Conservation (phyloP, 2,329 filamentous ascomycete species). For the Cyphellophora europaea region DNA sequence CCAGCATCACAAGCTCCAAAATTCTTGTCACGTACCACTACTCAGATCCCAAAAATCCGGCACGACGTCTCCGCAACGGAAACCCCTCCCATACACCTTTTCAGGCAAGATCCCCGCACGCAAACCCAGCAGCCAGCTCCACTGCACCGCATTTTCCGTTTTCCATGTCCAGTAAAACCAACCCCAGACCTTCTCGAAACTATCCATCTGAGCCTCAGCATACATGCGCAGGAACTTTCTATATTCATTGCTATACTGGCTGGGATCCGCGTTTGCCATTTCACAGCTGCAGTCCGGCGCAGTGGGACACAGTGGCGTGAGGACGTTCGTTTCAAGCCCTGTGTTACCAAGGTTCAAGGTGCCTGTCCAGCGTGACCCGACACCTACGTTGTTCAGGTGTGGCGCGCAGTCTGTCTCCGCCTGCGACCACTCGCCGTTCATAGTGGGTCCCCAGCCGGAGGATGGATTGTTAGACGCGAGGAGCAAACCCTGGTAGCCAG, state of each 20-base stretch:
- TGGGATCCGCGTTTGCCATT: slow-evolving; percentile 63
- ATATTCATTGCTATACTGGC: slow-evolving; percentile 61
- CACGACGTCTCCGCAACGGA: slow-evolving; percentile 49
- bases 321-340: slow-evolving; percentile 25
- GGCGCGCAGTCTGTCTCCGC: slow-evolving; percentile 90
- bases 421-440: slow-evolving; percentile 96
- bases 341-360: slow-evolving; percentile 54
- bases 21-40: no score
- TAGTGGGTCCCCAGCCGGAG: slow-evolving; percentile 71
- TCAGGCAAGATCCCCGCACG: slow-evolving; percentile 68
- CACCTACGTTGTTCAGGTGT: slow-evolving; percentile 80
- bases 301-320: slow-evolving; percentile 26
- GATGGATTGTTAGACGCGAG: slow-evolving; percentile 56
- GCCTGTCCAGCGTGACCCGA: slow-evolving; percentile 85
- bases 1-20: no score
- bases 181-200: slow-evolving; percentile 86
- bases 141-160: slow-evolving; percentile 76
- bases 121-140: slow-evolving; percentile 81
- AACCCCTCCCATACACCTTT: slow-evolving; percentile 60
- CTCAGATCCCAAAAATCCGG: no score
- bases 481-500: slow-evolving; percentile 79
- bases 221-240: slow-evolving; percentile 82
- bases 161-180: slow-evolving; percentile 99
- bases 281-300: slow-evolving; percentile 62
- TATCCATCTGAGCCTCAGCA: slow-evolving; percentile 90